Percentiles rank a stretch among this genome's conserved stretches.
phyloP scores from a whole-genome alignment of 1,139 yeast genomes.

The Pichia sp. region DNA sequence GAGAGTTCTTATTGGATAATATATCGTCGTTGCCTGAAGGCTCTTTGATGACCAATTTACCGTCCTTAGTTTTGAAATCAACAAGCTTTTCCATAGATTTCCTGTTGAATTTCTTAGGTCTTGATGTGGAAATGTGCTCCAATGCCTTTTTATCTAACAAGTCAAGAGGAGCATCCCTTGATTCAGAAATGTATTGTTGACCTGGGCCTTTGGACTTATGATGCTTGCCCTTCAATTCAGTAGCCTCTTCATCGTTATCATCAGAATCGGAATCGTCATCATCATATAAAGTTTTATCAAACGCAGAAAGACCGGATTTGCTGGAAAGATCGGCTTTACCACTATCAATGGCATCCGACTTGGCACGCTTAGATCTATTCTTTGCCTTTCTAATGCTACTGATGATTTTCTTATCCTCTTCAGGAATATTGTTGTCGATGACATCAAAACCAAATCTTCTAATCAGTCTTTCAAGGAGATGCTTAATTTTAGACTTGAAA shows the following conservation, averaged over 20 bases:
- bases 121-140: slow-evolving; percentile 82
- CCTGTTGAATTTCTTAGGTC: slow-evolving; percentile 55
- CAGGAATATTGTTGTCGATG: slow-evolving; percentile 80
- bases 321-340: slow-evolving; percentile 34
- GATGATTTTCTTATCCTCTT: slow-evolving; percentile 75
- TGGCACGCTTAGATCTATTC: slow-evolving; percentile 47
- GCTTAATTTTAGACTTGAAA: slow-evolving; percentile 88
- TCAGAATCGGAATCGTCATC: slow-evolving; percentile 49
- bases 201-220: slow-evolving; percentile 28
- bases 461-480: slow-evolving; percentile 83
- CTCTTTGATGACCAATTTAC: slow-evolving; percentile 46
- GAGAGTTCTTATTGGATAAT: slow-evolving; percentile 49
- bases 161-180: slow-evolving; percentile 82
- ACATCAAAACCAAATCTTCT: slow-evolving; percentile 84
- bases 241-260: slow-evolving; percentile 42
- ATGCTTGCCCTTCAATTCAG: slow-evolving; percentile 20
- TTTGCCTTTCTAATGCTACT: slow-evolving; percentile 81
- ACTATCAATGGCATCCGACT: slow-evolving; percentile 52
- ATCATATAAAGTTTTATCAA: slow-evolving; percentile 69
- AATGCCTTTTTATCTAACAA: slow-evolving; percentile 79
- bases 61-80: slow-evolving; percentile 47
- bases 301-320: slow-evolving; percentile 49
- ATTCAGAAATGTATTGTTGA: slow-evolving; percentile 68
- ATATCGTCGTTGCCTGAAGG: slow-evolving; percentile 51
- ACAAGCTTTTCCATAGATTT: slow-evolving; percentile 41